Evolutionary conservation across 2,329 filamentous ascomycete genomes (phyloP), one percentile per base, ranked within the genome.

Genomic region (Xylaria sp.): DNA sequence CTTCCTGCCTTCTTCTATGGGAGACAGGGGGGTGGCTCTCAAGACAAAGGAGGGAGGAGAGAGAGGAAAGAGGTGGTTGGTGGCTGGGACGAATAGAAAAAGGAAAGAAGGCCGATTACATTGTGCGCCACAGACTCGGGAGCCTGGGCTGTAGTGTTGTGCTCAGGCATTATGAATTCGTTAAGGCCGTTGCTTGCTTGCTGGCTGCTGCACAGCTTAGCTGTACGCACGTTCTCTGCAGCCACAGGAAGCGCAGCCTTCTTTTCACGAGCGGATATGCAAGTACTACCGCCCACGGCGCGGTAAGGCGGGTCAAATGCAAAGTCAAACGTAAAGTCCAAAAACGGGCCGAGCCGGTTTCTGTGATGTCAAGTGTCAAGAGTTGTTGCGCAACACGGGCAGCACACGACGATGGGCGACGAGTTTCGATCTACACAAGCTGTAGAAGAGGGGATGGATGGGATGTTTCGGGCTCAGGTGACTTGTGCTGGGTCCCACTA

Each of bases 311-410:
- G 65, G 59, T 74, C 64, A 60, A 69, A 56, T 56, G 69, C 61
- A 72, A 63, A 71, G 72, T 26, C 20, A 40, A 58, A 58, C 69
- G 26, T 68, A 66, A 59, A 61, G 63, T 26, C 59, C 66, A 68
- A 73, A 76, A 74, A 75, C 74, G 73, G 75, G 67, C 74, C 75
- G 74, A 75, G 73, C 71, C 72, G 67, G 67, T 63, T 62, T 68
- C 58, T 56, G 53, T 68, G 72, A 71, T 72, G 75, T 23, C 40
- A 44, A 44, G 40, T 42, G 28, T n/a, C 17, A 31, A 51, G 71
- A 68, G 68, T 70, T 64, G 74, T 67, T 42, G 63, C 51, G 48
- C 70, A 63, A 62, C 66, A 74, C 72, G 53, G 28, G 65, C 66
- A 46, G 67, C 59, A 64, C 56, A 59, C 58, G 62, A 66, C 36